These are phyloP conservation scores for Cichorium intybus DNA, from an alignment of 140 eudicot species.

Conservation along the genomic window DNA sequence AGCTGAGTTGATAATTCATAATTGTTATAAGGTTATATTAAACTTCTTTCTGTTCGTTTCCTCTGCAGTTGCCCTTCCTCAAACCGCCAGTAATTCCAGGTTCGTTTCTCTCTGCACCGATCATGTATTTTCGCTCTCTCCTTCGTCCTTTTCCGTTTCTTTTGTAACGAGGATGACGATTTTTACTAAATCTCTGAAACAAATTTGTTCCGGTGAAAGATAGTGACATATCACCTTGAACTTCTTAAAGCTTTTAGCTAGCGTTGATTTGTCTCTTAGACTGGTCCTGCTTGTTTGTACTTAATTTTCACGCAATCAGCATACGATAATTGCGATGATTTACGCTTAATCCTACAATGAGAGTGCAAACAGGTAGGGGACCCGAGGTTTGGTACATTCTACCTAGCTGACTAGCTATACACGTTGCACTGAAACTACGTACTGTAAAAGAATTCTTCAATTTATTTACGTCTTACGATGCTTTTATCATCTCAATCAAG, in stretches of 20 bases:
- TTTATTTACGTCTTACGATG: not conserved
- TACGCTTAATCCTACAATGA: not conserved
- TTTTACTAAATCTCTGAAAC: not conserved
- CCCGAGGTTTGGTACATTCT: no score
- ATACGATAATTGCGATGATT: not conserved
- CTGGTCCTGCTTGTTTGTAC: not conserved
- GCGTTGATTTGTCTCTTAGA: slow-evolving; percentile 9
- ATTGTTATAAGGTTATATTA: not conserved
- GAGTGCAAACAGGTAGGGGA: no score
- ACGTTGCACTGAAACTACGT: not conserved
- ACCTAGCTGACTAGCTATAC: not conserved
- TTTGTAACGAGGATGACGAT: not conserved
- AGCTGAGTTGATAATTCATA: slow-evolving; percentile 5
- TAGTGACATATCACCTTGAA: not conserved
- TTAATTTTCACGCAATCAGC: not conserved
- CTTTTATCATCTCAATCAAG: slow-evolving; percentile 12
- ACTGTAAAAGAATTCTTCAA: not conserved
- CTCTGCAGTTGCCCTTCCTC: not conserved
- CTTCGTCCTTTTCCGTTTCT: not conserved
- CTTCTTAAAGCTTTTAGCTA: slow-evolving; percentile 3
- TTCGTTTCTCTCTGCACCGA: slow-evolving; percentile 8
- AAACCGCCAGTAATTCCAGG: slow-evolving; percentile 1
- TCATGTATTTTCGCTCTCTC: not conserved
- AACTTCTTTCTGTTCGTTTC: not conserved
- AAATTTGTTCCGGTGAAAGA: not conserved